Conservation (phyloP, 1,284 basidiomycete species). For the Cryptococcus sp. region DNA sequence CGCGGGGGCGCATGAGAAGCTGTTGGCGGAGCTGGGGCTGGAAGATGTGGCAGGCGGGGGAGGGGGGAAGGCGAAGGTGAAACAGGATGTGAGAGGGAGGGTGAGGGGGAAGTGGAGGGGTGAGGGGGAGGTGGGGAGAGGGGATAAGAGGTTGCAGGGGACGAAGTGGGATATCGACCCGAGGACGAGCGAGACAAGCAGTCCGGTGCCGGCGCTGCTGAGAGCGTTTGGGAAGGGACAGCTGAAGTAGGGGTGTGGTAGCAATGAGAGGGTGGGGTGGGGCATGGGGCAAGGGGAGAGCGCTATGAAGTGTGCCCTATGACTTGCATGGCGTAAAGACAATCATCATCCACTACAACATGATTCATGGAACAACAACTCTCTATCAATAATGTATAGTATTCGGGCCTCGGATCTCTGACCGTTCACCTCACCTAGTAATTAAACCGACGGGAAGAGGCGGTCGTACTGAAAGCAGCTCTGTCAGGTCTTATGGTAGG, state of each 20-base stretch:
- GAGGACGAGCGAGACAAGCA: constrained; percentile 20
- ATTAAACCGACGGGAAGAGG: constrained; percentile 28
- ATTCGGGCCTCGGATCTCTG: not conserved
- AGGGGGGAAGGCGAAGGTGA: not conserved
- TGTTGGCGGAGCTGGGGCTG: constrained; percentile 10
- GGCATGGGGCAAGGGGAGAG: not conserved
- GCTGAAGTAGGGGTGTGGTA: not conserved
- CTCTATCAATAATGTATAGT: not conserved
- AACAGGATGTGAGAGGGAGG: not conserved
- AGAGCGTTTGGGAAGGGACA: constrained; percentile 19
- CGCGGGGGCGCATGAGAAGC: constrained; percentile 57
- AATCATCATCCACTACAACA: constrained; percentile 1
- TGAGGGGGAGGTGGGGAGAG: constrained; percentile 48
- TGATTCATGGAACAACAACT: not conserved
- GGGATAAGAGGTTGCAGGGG: constrained; percentile 57
- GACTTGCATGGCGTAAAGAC: not conserved
- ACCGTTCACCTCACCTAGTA: not conserved
- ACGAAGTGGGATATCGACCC: constrained; percentile 58
- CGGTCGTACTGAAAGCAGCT: constrained; percentile 30
- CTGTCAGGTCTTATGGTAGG: not conserved
- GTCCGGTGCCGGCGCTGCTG: constrained; percentile 35
- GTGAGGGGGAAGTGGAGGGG: constrained; percentile 47
- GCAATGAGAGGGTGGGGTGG: too few species aligned
- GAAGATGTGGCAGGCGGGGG: constrained; percentile 3
- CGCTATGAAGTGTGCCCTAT: not conserved